Base-by-base conservation (phyloP, 1,139 yeast species). In the Torulaspora pretoriensis region DNA sequence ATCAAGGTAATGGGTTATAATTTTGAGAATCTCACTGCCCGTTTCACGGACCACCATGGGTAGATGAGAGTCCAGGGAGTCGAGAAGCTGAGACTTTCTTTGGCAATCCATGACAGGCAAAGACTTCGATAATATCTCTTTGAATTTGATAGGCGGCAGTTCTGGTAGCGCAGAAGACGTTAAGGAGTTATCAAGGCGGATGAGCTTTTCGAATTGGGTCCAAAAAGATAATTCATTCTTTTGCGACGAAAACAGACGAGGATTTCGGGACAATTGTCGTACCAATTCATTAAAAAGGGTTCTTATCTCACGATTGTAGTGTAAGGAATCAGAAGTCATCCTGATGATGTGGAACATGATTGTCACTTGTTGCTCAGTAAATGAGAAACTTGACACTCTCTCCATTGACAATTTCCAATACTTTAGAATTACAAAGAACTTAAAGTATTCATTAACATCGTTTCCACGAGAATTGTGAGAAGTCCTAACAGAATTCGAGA, bases 1-100 rank as follows among this genome's bases (percentile, higher is more conserved):
- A 52, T 80, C 79, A 33, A 83, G 62, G 35, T 72, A 68, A 3
- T 48, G 47, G 0, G 62, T 31, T 4, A 67, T 19, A 10, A 37
- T 45, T 10, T 17, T 24, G 7, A 50, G 44, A 22, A 53, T 35
- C 2, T 25, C 7, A 9, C 26, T 13, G 2, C 39, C 43, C 3
- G 43, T 27, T 4, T 22, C 29, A n/a, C 22, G 33, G 3, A 40
- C 36, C 7, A 54, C 29, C 7, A 24, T 25, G 3, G 35, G 38
- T 12, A 41, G 16, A 12, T 12, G 38, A 23, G 23, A 42, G 4
- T 30, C 39, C n/a, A 54, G 36, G 8, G 63, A 50, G 8, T 46
- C 35, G 19, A 63, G 35, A 7, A 60, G 30, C 25, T 42, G 45
- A 6, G 59, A 40, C 33, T 60, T 61, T 8, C 57, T 47, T 27